Percentiles rank a stretch among this genome's conserved stretches.
phyloP scores from a whole-genome alignment of 768 basidiomycete genomes.

The Wakefieldia striispora region DNA sequence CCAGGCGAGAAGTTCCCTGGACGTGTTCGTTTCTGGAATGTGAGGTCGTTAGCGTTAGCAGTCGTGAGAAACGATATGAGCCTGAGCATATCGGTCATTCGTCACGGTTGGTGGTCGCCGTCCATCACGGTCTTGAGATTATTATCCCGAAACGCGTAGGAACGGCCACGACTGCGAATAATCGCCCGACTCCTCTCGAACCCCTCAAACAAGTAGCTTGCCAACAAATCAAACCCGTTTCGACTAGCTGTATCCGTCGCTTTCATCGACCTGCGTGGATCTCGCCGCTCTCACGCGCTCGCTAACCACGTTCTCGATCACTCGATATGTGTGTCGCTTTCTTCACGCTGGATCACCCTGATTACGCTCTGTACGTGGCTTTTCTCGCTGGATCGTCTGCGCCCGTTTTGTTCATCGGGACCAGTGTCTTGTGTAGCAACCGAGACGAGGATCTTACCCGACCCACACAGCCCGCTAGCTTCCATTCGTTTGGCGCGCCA shows the following conservation, averaged over 20 bases:
- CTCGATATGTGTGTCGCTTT: conserved; percentile 61
- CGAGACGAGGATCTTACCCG: conserved; percentile 72
- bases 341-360: conserved; percentile 73
- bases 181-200: not conserved
- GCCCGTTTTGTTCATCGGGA: not conserved
- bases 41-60: no score
- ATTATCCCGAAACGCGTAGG: not conserved
- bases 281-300: no score
- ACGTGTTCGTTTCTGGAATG: no score
- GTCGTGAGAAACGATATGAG: conserved; percentile 10
- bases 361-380: conserved; percentile 66
- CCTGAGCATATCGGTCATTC: no score
- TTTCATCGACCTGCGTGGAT: no score
- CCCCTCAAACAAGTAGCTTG: conserved; percentile 3
- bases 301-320: no score
- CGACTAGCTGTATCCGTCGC: no score
- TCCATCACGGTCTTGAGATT: conserved; percentile 6
- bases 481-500: conserved; percentile 58
- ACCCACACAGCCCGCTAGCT: conserved; percentile 63
- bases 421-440: conserved; percentile 71
- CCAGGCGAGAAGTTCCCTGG: no score
- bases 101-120: not conserved
- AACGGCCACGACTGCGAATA: not conserved
- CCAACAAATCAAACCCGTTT: no score
- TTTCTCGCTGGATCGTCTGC: not conserved